Evolutionary conservation across 148 eudicot genomes (phyloP).

Genomic region (Arctostaphylos glauca): DNA sequence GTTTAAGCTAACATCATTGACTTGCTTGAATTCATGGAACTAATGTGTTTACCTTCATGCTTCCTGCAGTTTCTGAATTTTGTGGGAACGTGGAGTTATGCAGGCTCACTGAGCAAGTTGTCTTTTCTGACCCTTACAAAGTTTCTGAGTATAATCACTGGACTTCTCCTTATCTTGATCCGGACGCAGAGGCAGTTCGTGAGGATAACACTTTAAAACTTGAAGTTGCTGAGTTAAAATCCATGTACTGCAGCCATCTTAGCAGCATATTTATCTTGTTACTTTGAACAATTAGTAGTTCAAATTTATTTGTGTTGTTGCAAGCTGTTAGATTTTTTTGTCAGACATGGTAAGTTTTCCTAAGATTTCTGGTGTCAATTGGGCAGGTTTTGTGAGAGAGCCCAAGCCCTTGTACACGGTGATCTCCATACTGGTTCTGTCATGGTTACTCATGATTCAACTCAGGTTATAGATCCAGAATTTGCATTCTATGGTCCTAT

Average conservation of each 20-base stretch:
- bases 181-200: slow-evolving; percentile 82
- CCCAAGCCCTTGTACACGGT: slow-evolving; percentile 92
- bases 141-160: slow-evolving; percentile 73
- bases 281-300: not conserved
- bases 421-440: slow-evolving; percentile 95
- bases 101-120: slow-evolving; percentile 88
- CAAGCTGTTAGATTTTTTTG: not conserved
- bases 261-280: not conserved
- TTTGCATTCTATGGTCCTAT: slow-evolving; percentile 93
- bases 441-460: slow-evolving; percentile 83
- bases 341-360: not conserved
- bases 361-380: slow-evolving; percentile 2
- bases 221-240: slow-evolving; percentile 85
- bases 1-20: not conserved
- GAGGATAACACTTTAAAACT: slow-evolving; percentile 72
- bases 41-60: slow-evolving; percentile 14
- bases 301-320: not conserved
- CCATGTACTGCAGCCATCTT: slow-evolving; percentile 43
- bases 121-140: slow-evolving; percentile 93
- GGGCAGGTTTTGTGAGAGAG: slow-evolving; percentile 87
- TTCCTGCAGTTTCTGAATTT: slow-evolving; percentile 77
- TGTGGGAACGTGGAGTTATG: slow-evolving; percentile 95
- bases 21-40: not conserved
- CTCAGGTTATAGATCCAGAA: slow-evolving; percentile 97
- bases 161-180: slow-evolving; percentile 89